Conservation (phyloP, 257 asterid species). For the Solanum pinnatisectum region DNA sequence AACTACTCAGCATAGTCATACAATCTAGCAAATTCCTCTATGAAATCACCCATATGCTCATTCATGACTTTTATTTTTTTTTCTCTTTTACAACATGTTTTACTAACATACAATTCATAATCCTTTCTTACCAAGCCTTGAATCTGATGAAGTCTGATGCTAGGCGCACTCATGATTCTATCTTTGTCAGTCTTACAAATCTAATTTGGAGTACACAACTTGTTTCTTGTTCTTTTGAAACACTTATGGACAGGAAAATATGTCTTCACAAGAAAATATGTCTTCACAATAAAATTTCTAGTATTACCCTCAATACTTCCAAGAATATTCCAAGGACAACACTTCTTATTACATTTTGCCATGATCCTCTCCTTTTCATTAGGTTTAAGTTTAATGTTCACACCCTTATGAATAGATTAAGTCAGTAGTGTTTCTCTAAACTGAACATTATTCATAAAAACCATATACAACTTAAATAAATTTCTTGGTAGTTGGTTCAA, state of each 20-base stretch:
- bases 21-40: background rate
- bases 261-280: too few relatives aligned
- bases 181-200: background rate
- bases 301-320: background rate
- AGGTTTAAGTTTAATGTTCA: background rate
- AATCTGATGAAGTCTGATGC: background rate
- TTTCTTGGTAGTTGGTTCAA: background rate
- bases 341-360: background rate
- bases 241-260: background rate
- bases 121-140: background rate
- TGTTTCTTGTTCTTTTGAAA: background rate
- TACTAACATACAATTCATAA: background rate
- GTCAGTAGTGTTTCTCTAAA: background rate
- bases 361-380: background rate
- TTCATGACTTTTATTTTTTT: background rate
- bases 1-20: background rate
- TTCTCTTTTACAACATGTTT: background rate
- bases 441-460: background rate
- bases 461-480: background rate
- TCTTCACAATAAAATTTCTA: background rate
- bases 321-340: constrained; percentile 13
- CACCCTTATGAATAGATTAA: background rate
- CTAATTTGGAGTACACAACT: background rate
- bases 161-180: background rate
- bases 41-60: background rate